Evolutionary conservation across 1,284 basidiomycete species (phyloP).

Genomic region (Agaricales sp.): DNA sequence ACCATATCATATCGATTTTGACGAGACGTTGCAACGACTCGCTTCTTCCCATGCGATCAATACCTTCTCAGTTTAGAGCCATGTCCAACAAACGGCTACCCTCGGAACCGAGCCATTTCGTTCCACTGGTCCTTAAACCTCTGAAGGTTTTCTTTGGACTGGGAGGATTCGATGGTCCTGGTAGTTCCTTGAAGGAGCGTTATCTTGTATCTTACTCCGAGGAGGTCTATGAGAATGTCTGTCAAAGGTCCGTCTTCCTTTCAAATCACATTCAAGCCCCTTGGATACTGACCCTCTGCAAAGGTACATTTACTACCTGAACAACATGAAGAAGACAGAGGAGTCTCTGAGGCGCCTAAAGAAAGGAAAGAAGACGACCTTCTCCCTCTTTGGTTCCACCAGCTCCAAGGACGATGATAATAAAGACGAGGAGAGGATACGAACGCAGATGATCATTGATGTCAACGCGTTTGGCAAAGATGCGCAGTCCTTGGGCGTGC

Average conservation of each 20-base stretch:
- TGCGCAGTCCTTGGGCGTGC: conserved; percentile 58
- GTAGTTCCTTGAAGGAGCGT: conserved; percentile 43
- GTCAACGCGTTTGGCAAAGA: conserved; percentile 76
- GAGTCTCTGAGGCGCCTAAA: conserved; percentile 79
- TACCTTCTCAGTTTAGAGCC: conserved; percentile 79
- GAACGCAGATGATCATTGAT: conserved; percentile 80
- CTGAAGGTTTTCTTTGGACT: conserved; percentile 72
- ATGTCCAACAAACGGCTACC: conserved; percentile 66
- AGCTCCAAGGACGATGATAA: conserved; percentile 48
- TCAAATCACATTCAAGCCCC: conserved; percentile 1
- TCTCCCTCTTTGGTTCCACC: conserved; percentile 63
- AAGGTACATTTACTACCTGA: conserved; percentile 62
- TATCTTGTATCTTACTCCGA: conserved; percentile 46
- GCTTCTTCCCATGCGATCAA: conserved; percentile 78
- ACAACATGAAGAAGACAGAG: conserved; percentile 83
- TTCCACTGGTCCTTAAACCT: conserved; percentile 73
- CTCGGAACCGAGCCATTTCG: conserved; percentile 77
- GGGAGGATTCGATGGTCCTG: conserved; percentile 40
- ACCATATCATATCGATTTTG: conserved; percentile 64
- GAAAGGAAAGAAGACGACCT: conserved; percentile 72
- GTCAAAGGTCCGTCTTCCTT: conserved; percentile 39
- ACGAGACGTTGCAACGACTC: conserved; percentile 76
- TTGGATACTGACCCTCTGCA: conserved; percentile 5
- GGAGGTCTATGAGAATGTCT: conserved; percentile 68
- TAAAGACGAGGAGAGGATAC: conserved; percentile 73